Percentiles rank a stretch among this genome's conserved stretches.
Evolutionary conservation across 2,329 filamentous ascomycete genomes (phyloP).

Genomic region (Phialocephala subalpina): DNA sequence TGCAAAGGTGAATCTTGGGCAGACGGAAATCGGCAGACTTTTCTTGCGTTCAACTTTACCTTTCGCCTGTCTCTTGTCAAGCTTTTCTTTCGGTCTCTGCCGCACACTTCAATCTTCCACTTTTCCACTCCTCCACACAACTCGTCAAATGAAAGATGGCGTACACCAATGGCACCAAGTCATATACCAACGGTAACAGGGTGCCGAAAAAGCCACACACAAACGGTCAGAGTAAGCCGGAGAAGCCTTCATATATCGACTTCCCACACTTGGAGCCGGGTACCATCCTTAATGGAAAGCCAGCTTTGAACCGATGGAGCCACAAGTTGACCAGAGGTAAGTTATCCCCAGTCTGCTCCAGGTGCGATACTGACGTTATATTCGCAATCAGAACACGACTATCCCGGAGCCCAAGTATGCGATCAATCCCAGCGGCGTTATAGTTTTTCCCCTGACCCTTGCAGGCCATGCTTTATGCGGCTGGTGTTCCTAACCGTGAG

Average conservation of each 20-base stretch:
- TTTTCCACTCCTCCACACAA: not conserved
- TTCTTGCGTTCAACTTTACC: not conserved
- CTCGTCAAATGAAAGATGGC: not conserved
- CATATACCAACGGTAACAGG: not conserved
- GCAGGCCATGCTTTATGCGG: slow-evolving; percentile 93
- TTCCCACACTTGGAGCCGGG: slow-evolving; percentile 42
- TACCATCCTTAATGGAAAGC: slow-evolving; percentile 58
- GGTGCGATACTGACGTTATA: slow-evolving; percentile 12
- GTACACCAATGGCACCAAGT: not conserved
- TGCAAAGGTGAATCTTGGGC: not conserved
- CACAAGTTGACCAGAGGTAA: slow-evolving; percentile 73
- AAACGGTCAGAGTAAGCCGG: slow-evolving; percentile 20
- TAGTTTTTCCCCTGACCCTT: not conserved
- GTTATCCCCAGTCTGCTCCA: not conserved
- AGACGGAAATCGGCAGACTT: not conserved
- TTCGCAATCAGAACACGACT: slow-evolving; percentile 34
- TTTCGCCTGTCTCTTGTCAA: not conserved
- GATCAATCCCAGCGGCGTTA: not conserved
- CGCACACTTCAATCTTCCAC: slow-evolving; percentile 3
- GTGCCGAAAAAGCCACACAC: not conserved
- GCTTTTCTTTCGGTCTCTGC: not conserved
- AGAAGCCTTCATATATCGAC: slow-evolving; percentile 41
- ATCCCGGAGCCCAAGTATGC: slow-evolving; percentile 81
- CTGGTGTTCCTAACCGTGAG: slow-evolving; percentile 82
- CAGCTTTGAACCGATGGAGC: slow-evolving; percentile 86